Base-by-base conservation (phyloP, 2,329 filamentous ascomycete genomes). In the Pseudogymnoascus sp. region DNA sequence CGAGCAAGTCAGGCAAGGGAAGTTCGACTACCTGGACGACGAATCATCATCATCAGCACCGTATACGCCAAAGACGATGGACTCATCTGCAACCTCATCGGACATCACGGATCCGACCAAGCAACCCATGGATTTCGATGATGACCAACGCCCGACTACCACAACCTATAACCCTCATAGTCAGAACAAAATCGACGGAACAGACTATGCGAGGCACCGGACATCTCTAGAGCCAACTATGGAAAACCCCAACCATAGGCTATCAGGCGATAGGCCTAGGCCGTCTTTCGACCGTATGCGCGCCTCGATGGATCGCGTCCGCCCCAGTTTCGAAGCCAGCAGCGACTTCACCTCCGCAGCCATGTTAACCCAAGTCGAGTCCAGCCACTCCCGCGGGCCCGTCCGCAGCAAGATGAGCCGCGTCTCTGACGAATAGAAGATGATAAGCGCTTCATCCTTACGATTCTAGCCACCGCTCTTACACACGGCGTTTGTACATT, bases 151-250 rank as follows among this genome's bases (percentile, higher is more conserved):
- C 66, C 92, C 92, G 33, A 93, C 90, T 14, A 82, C 84, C 50
- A 85, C 84, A 47, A 93, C 89, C 33, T 88, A 94, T 71, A 93
- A 85, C 65, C 79, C 91, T 66, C 81, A 84, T 67, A 94, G 90
- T 69, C 90, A 96, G 71, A 95, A 93, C 68, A 91, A 91, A 63
- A 97, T 92, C 75, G 92, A 96, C 74, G 93, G 91, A 64, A 97
- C 94, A 58, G 92, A 95, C 68, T 95, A 91, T 73, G 95, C 91
- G 20, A 77, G 81, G 58, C 83, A 84, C 67, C 82, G 85, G 64
- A 76, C 79, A 66, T 86, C 86, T 14, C 72, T 84, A 65, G 86
- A 89, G 62, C 71, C 76, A 58, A 71, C 73, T 15, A 58, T 58
- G 59, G 58, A 60, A 57, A 64, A 68, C 53, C 63, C 65, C 60